Percentiles rank a stretch among this genome's conserved stretches.
These are phyloP conservation scores for Solanum phureja DNA, from an alignment of 257 asterid genomes.

Conservation along the genomic window DNA sequence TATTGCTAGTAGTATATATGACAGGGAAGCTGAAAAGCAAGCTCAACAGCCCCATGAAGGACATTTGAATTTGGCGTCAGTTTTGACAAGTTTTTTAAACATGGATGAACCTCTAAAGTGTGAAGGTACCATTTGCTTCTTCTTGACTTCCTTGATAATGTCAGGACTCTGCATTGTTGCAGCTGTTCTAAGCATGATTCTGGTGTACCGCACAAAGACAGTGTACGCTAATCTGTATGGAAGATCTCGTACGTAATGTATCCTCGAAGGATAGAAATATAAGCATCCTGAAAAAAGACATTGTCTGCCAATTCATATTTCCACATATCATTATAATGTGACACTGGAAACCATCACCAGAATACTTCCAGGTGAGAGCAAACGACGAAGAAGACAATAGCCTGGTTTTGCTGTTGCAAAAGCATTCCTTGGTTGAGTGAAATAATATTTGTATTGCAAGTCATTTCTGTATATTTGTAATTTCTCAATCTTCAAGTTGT, in stretches of 20 bases:
- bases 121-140: conserved; percentile 67
- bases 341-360: neutral
- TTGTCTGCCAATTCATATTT: neutral
- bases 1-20: conserved; percentile 38
- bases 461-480: neutral
- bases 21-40: conserved; percentile 41
- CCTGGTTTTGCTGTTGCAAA: neutral
- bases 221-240: conserved; percentile 55
- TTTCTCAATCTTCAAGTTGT: neutral
- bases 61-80: conserved; percentile 12
- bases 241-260: conserved; percentile 18
- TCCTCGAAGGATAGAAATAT: neutral
- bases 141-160: conserved; percentile 65
- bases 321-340: neutral
- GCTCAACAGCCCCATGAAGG: conserved; percentile 28
- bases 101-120: conserved; percentile 54
- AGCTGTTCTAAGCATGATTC: conserved; percentile 55
- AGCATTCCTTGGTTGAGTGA: neutral
- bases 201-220: conserved; percentile 60
- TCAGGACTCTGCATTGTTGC: conserved; percentile 66
- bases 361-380: neutral
- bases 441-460: neutral
- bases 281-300: neutral
- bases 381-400: neutral
- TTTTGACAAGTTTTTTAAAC: conserved; percentile 26